Conservation (phyloP, 73 alveolate genomes). For the Symbiodinium natans region DNA sequence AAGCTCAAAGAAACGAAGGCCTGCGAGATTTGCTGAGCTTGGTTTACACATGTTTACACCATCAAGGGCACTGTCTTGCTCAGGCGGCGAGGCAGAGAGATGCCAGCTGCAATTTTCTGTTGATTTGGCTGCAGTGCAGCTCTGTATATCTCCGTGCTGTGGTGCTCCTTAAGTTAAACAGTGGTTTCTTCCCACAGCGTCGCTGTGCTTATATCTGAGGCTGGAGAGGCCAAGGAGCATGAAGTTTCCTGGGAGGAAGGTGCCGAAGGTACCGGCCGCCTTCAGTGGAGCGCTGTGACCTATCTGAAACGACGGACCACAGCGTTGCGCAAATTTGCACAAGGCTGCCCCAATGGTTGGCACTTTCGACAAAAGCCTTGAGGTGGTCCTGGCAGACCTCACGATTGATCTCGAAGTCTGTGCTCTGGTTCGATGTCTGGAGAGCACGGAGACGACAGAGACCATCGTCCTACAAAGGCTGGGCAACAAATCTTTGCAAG, state of each 20-base stretch:
- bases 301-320: neutral
- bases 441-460: conserved; percentile 18
- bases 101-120: conserved; percentile 53
- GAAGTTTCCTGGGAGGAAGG: neutral
- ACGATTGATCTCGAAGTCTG: conserved; percentile 75
- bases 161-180: neutral
- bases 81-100: conserved; percentile 61
- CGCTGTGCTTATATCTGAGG: neutral
- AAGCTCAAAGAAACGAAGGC: conserved; percentile 29
- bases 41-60: no score
- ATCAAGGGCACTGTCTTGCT: no score
- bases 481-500: neutral
- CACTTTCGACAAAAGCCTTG: neutral
- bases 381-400: conserved; percentile 77
- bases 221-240: conserved; percentile 52
- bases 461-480: conserved; percentile 68
- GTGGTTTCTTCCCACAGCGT: no score
- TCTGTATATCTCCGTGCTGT: neutral
- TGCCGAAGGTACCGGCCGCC: conserved; percentile 22
- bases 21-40: neutral
- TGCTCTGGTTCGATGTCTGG: conserved; percentile 39
- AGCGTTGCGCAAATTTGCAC: no score
- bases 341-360: neutral
- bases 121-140: neutral
- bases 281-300: conserved; percentile 79